Percentiles rank a stretch among this genome's conserved stretches.
phyloP scores from a whole-genome alignment of 495 filamentous ascomycete genomes.

The Penicillium arizonense region DNA sequence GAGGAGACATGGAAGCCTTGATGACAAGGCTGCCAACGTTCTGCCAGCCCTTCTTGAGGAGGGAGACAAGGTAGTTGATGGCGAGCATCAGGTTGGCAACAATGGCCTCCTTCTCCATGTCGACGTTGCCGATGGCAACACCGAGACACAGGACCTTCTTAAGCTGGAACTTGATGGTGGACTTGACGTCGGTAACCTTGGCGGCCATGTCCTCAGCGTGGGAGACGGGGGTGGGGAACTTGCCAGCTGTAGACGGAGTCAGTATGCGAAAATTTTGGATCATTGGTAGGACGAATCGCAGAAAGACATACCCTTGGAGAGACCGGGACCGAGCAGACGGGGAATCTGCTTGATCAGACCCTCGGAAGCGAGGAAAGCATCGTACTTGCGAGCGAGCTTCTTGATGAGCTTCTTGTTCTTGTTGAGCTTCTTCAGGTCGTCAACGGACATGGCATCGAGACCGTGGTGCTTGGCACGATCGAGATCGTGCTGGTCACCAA shows the following conservation, averaged over 20 bases:
- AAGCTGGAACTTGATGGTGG: constrained; percentile 99
- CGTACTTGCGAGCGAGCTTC: constrained; percentile 99
- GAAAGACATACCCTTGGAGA: constrained; percentile 79
- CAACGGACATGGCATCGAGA: constrained; percentile 93
- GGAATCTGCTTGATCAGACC: constrained; percentile 98
- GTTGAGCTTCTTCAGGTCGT: constrained; percentile 99
- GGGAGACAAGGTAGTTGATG: constrained; percentile 98
- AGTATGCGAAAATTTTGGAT: constrained; percentile 3
- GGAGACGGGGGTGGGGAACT: constrained; percentile 98
- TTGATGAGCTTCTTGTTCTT: constrained; percentile 99
- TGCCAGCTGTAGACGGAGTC: constrained; percentile 66
- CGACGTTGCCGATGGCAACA: constrained; percentile 97
- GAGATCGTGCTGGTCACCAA: constrained; percentile 99
- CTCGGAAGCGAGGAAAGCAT: constrained; percentile 97
- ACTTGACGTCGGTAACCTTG: constrained; percentile 99
- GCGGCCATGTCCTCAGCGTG: constrained; percentile 86
- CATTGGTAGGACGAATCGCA: not conserved
- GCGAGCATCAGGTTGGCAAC: constrained; percentile 95
- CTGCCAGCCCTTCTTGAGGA: constrained; percentile 99
- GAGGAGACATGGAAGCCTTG: constrained; percentile 99
- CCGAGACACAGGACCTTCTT: constrained; percentile 99
- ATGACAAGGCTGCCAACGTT: constrained; percentile 99
- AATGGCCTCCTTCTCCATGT: constrained; percentile 93
- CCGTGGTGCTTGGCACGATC: constrained; percentile 98
- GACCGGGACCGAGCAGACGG: constrained; percentile 96